These are phyloP conservation scores for Alisma plantagoaquatica DNA, from an alignment of 106 monocot species.

Conservation along the genomic window DNA sequence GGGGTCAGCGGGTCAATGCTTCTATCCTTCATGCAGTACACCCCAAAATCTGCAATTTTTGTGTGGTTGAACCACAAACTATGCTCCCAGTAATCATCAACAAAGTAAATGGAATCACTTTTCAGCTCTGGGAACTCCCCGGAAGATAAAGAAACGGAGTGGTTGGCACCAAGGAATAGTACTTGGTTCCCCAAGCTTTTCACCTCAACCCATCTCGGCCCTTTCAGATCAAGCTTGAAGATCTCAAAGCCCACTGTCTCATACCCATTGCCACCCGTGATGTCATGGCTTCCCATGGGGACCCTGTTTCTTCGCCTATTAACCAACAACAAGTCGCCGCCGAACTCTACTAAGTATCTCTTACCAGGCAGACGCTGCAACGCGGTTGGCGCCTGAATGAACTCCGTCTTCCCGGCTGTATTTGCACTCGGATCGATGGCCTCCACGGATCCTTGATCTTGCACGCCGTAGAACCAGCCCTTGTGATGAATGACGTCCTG, in stretches of 20 bases:
- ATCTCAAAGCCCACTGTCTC: not conserved
- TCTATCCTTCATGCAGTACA: not conserved
- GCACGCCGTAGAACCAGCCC: slow-evolving; percentile 6
- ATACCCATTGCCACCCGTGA: slow-evolving; percentile 8
- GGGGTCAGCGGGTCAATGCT: not conserved
- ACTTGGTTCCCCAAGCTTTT: not conserved
- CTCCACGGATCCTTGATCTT: slow-evolving; percentile 1
- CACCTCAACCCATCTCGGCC: not conserved
- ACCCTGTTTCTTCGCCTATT: slow-evolving; percentile 1
- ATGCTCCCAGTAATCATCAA: slow-evolving; percentile 11
- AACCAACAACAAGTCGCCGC: slow-evolving; percentile 6
- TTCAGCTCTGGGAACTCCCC: slow-evolving; percentile 2
- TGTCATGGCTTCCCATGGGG: too few species aligned
- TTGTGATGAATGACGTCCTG: slow-evolving; percentile 6
- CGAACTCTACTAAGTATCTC: slow-evolving; percentile 6
- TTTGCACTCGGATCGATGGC: not conserved
- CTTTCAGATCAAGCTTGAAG: slow-evolving; percentile 4
- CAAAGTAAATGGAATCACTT: slow-evolving; percentile 2
- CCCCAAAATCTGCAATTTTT: slow-evolving; percentile 2
- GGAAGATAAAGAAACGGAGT: not conserved
- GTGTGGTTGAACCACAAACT: not conserved
- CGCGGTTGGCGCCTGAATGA: not conserved
- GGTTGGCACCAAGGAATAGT: slow-evolving; percentile 3
- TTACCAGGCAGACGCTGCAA: not conserved
- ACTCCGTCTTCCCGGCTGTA: not conserved